Base-by-base conservation (phyloP, 805 yeast species). In the Cyberlindnera mrakii region DNA sequence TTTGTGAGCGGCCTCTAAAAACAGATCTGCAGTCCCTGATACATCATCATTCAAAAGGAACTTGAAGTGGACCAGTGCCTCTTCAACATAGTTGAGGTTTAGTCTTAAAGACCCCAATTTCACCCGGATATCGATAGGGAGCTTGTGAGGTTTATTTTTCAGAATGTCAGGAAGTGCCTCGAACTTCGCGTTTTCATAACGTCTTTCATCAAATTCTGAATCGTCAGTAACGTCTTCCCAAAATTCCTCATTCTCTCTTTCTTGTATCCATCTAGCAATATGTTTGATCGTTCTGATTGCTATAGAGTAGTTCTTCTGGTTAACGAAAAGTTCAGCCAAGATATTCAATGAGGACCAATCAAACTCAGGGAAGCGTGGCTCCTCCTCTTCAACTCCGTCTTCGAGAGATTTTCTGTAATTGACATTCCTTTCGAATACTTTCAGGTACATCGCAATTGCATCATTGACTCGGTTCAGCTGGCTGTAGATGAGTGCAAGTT, bases 301-400 rank as follows among this genome's bases (percentile, higher is more conserved):
- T 10, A 75, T 67, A 9, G 60, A 60, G 71, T 79, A 84, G 5
- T 83, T 78, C 35, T 77, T 79, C 44, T 79, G 82, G 41, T 78
- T 77, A n/a, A 80, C 71, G 54, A 85, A 84, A 32, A 91, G 66
- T 54, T 93, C 98, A 8, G 85, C 74, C 35, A 91, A 67, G 46
- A 88, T 86, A 54, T 93, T 91, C 38, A 91, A 69, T 46, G 86
- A 90, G 0, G 95, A 83, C 95, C 96, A 93, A 39, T 80, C 88
- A 60, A 91, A 93, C 18, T 62, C 61, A 1, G 87, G 68, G 44
- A 74, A 71, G 33, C 54, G 47, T 40, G 48, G 49, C 3, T 51
- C 47, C 3, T 50, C 55, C 11, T 49, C 58, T 1, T 47, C 49
- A 8, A 48, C 64, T 1, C 50, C 51, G 16, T 53, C 31, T 39